These are phyloP conservation scores for Lentinula detonsa DNA, from an alignment of 768 basidiomycete species.

Conservation along the genomic window DNA sequence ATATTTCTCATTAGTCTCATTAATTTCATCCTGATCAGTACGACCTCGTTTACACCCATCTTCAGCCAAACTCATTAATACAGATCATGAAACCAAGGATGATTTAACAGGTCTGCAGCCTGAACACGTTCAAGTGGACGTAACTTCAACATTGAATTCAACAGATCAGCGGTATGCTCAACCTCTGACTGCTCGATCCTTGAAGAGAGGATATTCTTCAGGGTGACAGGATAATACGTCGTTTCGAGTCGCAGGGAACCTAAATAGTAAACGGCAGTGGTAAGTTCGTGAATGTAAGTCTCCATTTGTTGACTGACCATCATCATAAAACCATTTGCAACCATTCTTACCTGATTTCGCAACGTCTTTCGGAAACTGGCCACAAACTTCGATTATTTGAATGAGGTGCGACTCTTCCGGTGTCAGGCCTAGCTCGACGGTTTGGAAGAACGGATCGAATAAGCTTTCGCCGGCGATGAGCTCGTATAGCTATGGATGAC, in stretches of 20 bases:
- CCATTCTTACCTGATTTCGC: constrained; percentile 12
- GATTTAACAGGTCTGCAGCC: constrained; percentile 14
- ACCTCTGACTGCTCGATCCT: constrained; percentile 12
- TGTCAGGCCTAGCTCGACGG: constrained; percentile 16
- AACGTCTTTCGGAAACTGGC: constrained; percentile 15
- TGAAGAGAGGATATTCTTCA: constrained; percentile 12
- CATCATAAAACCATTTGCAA: constrained; percentile 16
- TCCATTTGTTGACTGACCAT: constrained; percentile 11
- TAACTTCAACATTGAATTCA: constrained; percentile 13
- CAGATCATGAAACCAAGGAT: constrained; percentile 15
- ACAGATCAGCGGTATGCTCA: constrained; percentile 11
- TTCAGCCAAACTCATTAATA: not conserved
- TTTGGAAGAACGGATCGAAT: constrained; percentile 19
- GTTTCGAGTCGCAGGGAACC: constrained; percentile 17
- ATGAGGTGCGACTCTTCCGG: constrained; percentile 22
- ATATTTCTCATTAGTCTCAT: not conserved
- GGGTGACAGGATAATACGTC: constrained; percentile 17
- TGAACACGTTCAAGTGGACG: constrained; percentile 13
- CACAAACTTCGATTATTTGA: constrained; percentile 21
- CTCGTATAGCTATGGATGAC: constrained; percentile 14
- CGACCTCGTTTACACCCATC: not conserved
- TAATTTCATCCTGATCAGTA: not conserved
- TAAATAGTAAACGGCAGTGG: not conserved
- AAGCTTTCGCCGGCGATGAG: constrained; percentile 17
- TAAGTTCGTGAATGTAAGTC: not conserved